Base-by-base conservation (phyloP, 352 stramenopile genomes). In the Plasmopara viticola region DNA sequence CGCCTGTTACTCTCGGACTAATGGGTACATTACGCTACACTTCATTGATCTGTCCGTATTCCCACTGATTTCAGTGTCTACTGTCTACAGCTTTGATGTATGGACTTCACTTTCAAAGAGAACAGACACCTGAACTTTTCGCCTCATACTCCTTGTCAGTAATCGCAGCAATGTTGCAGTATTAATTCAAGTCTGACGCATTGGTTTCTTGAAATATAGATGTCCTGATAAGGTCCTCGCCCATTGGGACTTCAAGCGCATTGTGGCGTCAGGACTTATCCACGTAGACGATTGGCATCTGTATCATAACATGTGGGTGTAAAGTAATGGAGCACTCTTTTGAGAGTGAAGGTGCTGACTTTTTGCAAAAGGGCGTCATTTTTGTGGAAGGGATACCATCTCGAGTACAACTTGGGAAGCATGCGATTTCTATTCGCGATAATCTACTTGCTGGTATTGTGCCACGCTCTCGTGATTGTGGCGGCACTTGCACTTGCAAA, bases 221-320 rank as follows among this genome's bases (percentile, higher is more conserved):
- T 95, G 85, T 44, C 80, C 84, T 1, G 72, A 90, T 44, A 60
- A 64, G 60, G 64, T 88, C 2, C 39, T 88, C 12, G 51, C 54
- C 8, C 45, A 70, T 15, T 56, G 39, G n/a, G 66, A 87, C 30
- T 51, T 70, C 25, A 70, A 57, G 30, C 68, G 86, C 15, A 53
- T 96, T 7, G 48, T 95, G 15, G 56, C 57, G 6, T 95, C 87
- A 1, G 81, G 67, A 39, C 77, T 97, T 37, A 58, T 97, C 2
- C 88, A 97, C 59, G 77, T 71, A 6, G 82, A 95, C 42, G 87
- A 96, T 45, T 78, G 85, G 58, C 86, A 97, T 52, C 66, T 97
- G 17, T 96, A 95, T 65, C 79, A 96, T 61, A 97, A 95, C 70
- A 96, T 96, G 88, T 89, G 15, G 43, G 50, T 51, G 6, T 17